Evolutionary conservation across 2,329 filamentous ascomycete species (phyloP).

Genomic region (Colletotrichum melonis): DNA sequence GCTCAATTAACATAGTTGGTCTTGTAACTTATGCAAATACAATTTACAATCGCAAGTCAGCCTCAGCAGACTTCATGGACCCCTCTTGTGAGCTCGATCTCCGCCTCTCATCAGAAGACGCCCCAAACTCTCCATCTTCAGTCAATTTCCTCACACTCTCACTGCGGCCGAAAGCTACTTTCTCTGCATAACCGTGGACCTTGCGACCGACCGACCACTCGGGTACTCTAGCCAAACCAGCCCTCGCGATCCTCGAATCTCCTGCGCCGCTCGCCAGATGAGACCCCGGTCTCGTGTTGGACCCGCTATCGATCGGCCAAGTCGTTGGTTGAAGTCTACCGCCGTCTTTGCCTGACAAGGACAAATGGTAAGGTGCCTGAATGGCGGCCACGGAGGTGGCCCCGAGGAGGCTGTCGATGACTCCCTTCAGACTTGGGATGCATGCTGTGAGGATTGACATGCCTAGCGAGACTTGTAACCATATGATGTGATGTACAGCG

Average conservation of each 20-base stretch:
- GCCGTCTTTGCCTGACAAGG: background rate
- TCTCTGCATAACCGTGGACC: background rate
- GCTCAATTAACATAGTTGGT: background rate
- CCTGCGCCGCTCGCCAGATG: background rate
- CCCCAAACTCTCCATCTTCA: background rate
- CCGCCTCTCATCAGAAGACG: background rate
- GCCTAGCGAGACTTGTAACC: constrained; percentile 4
- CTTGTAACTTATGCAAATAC: background rate
- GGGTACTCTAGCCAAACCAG: background rate
- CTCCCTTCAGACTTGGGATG: constrained; percentile 11
- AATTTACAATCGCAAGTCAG: background rate
- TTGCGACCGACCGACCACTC: background rate
- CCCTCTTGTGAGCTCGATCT: constrained; percentile 1
- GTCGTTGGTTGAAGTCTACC: background rate
- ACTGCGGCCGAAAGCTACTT: background rate
- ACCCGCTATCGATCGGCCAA: background rate
- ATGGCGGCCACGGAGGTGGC: background rate
- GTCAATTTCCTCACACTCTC: constrained; percentile 3
- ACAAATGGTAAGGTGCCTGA: background rate
- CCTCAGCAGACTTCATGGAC: background rate
- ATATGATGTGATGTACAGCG: background rate
- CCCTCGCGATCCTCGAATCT: background rate
- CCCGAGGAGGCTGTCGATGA: constrained; percentile 13
- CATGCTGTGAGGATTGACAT: constrained; percentile 11
- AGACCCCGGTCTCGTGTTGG: background rate